Percentiles rank a stretch among this genome's conserved stretches.
Evolutionary conservation across 305 asterid genomes (phyloP).

Genomic region (Solanum hybrid): DNA sequence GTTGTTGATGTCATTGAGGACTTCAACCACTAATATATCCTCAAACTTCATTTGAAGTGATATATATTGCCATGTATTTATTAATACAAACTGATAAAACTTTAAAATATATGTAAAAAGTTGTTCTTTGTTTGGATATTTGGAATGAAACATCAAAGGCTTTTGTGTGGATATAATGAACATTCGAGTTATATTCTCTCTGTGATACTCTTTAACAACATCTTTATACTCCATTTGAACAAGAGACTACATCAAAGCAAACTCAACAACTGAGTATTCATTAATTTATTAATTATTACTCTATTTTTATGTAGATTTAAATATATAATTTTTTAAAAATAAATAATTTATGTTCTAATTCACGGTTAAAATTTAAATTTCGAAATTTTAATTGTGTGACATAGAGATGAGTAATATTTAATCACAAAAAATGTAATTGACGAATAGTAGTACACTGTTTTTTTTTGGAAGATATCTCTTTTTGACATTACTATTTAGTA

Average conservation of each 20-base stretch:
- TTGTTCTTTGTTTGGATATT: background rate
- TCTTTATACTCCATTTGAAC: background rate
- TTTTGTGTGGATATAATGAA: background rate
- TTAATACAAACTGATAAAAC: background rate
- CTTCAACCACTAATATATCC: background rate
- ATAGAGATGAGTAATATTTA: background rate
- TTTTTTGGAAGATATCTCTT: background rate
- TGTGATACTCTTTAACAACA: background rate
- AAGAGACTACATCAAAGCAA: background rate
- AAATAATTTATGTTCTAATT: no score
- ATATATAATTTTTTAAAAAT: no score
- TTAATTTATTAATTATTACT: background rate
- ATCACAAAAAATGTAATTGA: background rate
- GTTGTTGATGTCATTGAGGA: slow-evolving; percentile 3
- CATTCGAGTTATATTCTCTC: background rate
- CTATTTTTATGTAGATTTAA: background rate
- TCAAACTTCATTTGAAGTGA: background rate
- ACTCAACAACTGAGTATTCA: background rate
- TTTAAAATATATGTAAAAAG: background rate
- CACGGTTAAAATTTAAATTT: no score
- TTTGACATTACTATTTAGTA: background rate
- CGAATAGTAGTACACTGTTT: background rate
- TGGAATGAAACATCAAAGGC: background rate
- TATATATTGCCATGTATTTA: background rate
- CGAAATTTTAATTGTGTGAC: background rate